A percentile compares a stretch with the other conserved stretches of the same genome.
phyloP scores from a whole-genome alignment of 192 early-diverging fungal species.

The Backusella circina region DNA sequence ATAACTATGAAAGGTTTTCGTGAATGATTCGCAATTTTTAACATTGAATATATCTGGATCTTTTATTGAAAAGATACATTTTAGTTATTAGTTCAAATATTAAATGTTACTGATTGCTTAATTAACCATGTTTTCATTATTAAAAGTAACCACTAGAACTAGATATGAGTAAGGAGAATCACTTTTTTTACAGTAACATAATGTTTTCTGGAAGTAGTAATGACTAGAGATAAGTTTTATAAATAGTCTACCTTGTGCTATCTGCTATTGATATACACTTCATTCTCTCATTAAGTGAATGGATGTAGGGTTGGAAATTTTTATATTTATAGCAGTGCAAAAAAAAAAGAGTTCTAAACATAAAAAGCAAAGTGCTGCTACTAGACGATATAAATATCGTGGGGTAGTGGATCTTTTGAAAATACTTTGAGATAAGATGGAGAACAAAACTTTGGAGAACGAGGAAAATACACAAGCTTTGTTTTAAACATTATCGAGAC shows the following conservation, averaged over 20 bases:
- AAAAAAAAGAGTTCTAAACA: background rate
- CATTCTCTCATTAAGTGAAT: too few relatives aligned
- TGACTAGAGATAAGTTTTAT: background rate
- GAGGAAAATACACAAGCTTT: background rate
- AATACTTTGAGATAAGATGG: background rate
- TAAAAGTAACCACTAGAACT: background rate
- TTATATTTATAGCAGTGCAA: background rate
- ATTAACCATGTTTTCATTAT: background rate
- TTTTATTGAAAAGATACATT: background rate
- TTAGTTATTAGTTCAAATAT: background rate
- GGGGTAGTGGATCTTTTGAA: background rate
- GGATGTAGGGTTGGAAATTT: too few relatives aligned
- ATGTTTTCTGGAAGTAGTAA: background rate
- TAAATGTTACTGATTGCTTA: background rate
- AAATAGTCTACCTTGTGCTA: background rate
- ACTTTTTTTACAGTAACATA: background rate
- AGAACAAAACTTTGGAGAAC: background rate
- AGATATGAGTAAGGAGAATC: background rate
- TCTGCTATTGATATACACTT: background rate
- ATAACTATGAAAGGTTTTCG: background rate
- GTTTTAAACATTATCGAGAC: background rate
- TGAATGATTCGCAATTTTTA: background rate
- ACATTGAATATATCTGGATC: background rate
- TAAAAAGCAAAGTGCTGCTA: background rate
- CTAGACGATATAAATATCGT: background rate